These are phyloP conservation scores for Penicillium alfredii DNA, from an alignment of 495 filamentous ascomycete species.

Conservation along the genomic window DNA sequence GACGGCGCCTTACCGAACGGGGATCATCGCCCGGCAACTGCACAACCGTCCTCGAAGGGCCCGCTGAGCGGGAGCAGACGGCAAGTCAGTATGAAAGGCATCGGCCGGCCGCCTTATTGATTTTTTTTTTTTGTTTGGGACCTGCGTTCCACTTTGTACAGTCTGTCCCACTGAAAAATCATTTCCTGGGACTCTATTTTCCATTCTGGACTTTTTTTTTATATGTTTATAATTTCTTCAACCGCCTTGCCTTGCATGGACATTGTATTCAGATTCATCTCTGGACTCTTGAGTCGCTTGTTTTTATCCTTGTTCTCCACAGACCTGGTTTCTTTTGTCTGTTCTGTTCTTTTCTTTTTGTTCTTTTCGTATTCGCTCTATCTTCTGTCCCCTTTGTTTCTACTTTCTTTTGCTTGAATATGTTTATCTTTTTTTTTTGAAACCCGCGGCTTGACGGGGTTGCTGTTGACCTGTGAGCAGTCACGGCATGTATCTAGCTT, in stretches of 20 bases:
- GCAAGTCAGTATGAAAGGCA: conserved; percentile 25
- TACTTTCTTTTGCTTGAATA: conserved; percentile 11
- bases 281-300: neutral
- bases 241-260: neutral
- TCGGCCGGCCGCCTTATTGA: conserved; percentile 43
- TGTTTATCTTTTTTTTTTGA: conserved; percentile 12
- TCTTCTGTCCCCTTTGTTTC: conserved; percentile 10
- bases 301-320: neutral
- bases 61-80: conserved; percentile 18
- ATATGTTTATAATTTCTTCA: conserved; percentile 17
- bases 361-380: conserved; percentile 8
- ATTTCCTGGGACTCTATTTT: neutral
- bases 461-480: neutral
- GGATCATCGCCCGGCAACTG: conserved; percentile 12
- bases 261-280: conserved; percentile 1
- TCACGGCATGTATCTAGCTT: conserved; percentile 18
- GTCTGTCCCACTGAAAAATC: conserved; percentile 6
- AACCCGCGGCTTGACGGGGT: conserved; percentile 2
- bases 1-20: conserved; percentile 12
- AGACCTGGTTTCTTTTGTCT: conserved; percentile 1
- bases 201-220: conserved; percentile 6
- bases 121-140: conserved; percentile 1
- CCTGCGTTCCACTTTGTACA: conserved; percentile 11
- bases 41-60: conserved; percentile 9
- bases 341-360: conserved; percentile 3